These are phyloP conservation scores for Picea abies DNA, from an alignment of 83 land plant species.

Conservation along the genomic window DNA sequence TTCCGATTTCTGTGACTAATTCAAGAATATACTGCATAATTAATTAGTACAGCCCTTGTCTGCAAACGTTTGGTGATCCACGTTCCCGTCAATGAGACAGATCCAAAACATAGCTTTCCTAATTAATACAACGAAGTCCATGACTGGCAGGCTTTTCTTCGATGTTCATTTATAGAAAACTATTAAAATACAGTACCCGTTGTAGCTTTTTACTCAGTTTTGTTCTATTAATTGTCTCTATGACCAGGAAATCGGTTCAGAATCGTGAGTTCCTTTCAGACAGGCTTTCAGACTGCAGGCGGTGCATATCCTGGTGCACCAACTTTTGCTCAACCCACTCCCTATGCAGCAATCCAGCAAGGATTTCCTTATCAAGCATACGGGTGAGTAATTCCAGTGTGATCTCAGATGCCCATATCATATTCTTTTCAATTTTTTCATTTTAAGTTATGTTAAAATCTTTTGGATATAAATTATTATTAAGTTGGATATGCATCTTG, in stretches of 20 bases:
- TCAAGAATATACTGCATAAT: neutral
- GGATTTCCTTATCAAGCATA: constrained; percentile 57
- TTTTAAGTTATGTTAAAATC: too few species aligned
- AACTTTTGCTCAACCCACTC: constrained; percentile 50
- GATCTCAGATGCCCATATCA: neutral
- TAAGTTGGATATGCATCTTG: too few species aligned
- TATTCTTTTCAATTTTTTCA: too few species aligned
- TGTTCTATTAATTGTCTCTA: neutral
- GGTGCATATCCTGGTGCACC: constrained; percentile 42
- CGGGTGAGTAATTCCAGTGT: constrained; percentile 33
- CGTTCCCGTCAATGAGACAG: neutral
- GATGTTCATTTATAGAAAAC: neutral
- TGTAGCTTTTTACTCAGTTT: neutral
- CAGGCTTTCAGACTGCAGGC: constrained; percentile 34
- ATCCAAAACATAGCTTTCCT: neutral
- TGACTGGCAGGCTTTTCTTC: neutral
- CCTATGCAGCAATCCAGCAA: constrained; percentile 66
- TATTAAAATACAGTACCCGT: neutral
- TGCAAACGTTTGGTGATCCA: neutral
- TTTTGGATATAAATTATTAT: too few species aligned
- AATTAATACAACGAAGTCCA: too few species aligned
- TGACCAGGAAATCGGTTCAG: constrained; percentile 45
- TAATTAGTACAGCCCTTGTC: neutral
- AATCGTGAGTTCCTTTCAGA: constrained; percentile 37
- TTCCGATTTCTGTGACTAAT: neutral